Percentiles rank a stretch among this genome's conserved stretches.
Evolutionary conservation across 257 asterid genomes (phyloP).

Genomic region (Cynanchum wilfordii): DNA sequence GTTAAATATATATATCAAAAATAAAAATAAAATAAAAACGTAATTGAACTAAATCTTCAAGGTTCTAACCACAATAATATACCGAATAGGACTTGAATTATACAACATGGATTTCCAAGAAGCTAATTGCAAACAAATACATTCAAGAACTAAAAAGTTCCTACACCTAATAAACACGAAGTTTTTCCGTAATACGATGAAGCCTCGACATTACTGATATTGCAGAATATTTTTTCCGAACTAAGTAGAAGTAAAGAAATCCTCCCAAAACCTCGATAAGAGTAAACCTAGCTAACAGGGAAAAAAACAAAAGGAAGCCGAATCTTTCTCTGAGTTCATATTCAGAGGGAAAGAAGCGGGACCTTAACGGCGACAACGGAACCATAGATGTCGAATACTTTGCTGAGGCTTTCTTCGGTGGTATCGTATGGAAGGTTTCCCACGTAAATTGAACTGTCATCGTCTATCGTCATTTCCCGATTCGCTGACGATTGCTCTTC

Average conservation of each 20-base stretch:
- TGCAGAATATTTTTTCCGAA: background rate
- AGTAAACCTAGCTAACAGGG: conserved; percentile 4
- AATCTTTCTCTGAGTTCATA: background rate
- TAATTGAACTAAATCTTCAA: background rate
- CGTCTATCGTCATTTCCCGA: conserved; percentile 60
- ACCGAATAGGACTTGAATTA: background rate
- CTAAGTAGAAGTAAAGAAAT: background rate
- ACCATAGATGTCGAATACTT: conserved; percentile 51
- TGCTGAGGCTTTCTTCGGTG: conserved; percentile 60
- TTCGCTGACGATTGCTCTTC: background rate
- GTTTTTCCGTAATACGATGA: background rate
- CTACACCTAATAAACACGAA: background rate
- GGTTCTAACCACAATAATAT: too few relatives aligned
- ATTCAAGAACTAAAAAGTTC: background rate
- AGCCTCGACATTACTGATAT: background rate
- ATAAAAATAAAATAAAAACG: background rate
- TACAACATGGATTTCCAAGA: background rate
- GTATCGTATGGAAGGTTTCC: conserved; percentile 69
- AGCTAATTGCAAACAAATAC: background rate
- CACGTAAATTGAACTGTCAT: conserved; percentile 60
- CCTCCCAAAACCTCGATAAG: background rate
- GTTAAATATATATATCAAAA: too few relatives aligned
- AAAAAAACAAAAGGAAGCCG: background rate
- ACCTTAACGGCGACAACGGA: conserved; percentile 74
- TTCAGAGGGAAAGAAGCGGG: background rate